Conservation (phyloP, 495 filamentous ascomycete species). For the Extremus antarcticus region DNA sequence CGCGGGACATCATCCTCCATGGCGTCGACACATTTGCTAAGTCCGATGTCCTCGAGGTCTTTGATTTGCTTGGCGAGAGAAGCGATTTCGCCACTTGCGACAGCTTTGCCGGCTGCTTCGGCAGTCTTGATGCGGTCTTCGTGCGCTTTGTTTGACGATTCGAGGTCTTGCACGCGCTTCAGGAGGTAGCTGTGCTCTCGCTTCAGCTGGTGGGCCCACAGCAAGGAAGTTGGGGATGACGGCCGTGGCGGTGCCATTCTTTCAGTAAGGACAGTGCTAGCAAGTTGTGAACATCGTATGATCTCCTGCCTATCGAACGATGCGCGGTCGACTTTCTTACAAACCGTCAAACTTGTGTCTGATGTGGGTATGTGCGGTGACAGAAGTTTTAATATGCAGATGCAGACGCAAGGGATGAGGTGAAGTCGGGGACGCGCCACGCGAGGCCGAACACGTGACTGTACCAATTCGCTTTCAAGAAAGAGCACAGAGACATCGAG, state of each 20-base stretch:
- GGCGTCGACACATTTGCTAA: neutral
- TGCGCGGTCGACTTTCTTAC: too few relatives aligned
- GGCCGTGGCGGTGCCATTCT: conserved; percentile 13
- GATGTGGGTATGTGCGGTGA: too few relatives aligned
- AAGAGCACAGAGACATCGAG: neutral
- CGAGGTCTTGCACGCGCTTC: conserved; percentile 23
- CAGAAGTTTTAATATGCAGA: too few relatives aligned
- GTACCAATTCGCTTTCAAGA: too few relatives aligned
- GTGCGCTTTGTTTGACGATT: conserved; percentile 8
- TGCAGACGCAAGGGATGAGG: neutral
- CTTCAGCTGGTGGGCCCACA: conserved; percentile 31
- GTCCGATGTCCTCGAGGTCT: conserved; percentile 4
- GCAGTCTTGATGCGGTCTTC: conserved; percentile 6
- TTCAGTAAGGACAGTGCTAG: neutral
- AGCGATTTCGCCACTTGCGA: neutral
- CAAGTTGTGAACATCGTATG: too few relatives aligned
- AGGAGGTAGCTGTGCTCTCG: conserved; percentile 26
- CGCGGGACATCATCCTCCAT: neutral
- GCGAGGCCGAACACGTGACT: too few relatives aligned
- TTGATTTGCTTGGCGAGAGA: conserved; percentile 5
- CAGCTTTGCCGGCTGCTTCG: neutral
- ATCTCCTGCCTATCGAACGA: too few relatives aligned
- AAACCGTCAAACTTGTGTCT: too few relatives aligned
- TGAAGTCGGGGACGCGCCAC: neutral
- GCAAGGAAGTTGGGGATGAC: conserved; percentile 24